Evolutionary conservation across 2,329 filamentous ascomycete species (phyloP).

Genomic region (Fusarium sp.): DNA sequence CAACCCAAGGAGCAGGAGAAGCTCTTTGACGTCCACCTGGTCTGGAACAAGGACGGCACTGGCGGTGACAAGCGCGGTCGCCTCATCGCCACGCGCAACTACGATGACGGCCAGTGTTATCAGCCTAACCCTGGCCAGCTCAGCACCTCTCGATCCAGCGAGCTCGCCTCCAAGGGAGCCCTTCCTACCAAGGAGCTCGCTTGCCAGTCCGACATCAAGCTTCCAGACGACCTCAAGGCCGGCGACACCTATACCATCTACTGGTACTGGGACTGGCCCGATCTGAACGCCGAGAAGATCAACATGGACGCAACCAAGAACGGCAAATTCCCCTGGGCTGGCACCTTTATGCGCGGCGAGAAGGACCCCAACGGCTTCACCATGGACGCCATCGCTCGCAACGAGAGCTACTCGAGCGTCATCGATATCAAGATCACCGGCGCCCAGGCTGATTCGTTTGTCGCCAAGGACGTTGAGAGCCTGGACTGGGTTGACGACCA

Average conservation of each 20-base stretch:
- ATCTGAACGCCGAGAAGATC: constrained; percentile 59
- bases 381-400: constrained; percentile 48
- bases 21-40: constrained; percentile 74
- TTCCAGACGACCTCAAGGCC: constrained; percentile 74
- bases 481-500: constrained; percentile 51
- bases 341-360: constrained; percentile 55
- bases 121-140: constrained; percentile 75
- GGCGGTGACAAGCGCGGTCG: constrained; percentile 83
- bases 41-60: constrained; percentile 83
- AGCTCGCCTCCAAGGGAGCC: constrained; percentile 66
- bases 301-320: constrained; percentile 54
- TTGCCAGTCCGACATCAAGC: constrained; percentile 84
- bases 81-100: constrained; percentile 82
- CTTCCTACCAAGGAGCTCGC: constrained; percentile 71
- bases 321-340: constrained; percentile 57
- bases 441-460: constrained; percentile 37
- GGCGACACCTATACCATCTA: constrained; percentile 83
- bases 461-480: constrained; percentile 36
- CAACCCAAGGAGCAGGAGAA: constrained; percentile 64
- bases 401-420: constrained; percentile 57
- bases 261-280: constrained; percentile 98
- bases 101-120: constrained; percentile 91
- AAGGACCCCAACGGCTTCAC: constrained; percentile 53
- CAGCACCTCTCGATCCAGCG: constrained; percentile 67
- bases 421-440: constrained; percentile 55